These are phyloP conservation scores for Bassia scoparia DNA, from an alignment of 148 eudicot genomes.

Conservation along the genomic window DNA sequence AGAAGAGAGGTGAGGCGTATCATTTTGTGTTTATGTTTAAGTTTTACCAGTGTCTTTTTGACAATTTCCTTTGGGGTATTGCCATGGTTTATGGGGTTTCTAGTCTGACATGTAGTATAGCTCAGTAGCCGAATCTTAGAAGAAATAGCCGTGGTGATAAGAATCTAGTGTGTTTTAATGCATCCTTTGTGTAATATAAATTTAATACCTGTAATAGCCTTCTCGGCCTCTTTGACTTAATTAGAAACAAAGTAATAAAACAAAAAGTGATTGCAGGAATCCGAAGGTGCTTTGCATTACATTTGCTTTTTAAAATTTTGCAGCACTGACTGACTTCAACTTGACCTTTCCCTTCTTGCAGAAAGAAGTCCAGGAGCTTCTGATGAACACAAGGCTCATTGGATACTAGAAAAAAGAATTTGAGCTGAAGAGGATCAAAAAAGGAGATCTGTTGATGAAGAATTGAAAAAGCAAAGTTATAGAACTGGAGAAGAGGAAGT, in stretches of 20 bases:
- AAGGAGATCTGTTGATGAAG: conserved; percentile 57
- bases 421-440: conserved; percentile 65
- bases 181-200: neutral
- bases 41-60: neutral
- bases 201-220: neutral
- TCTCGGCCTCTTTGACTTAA: neutral
- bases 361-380: conserved; percentile 77
- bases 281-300: neutral
- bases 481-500: conserved; percentile 67
- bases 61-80: conserved; percentile 2
- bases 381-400: conserved; percentile 67
- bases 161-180: neutral
- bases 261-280: neutral
- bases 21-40: neutral
- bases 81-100: neutral
- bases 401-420: conserved; percentile 52
- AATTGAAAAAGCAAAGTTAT: conserved; percentile 50
- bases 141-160: neutral
- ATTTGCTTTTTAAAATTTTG: neutral
- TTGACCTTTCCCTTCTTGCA: conserved; percentile 20
- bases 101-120: too few relatives aligned
- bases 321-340: neutral
- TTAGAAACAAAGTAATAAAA: neutral
- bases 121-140: too few relatives aligned
- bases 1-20: conserved; percentile 58